Conservation (phyloP, 306 rosid species). For the Prunus mume region DNA sequence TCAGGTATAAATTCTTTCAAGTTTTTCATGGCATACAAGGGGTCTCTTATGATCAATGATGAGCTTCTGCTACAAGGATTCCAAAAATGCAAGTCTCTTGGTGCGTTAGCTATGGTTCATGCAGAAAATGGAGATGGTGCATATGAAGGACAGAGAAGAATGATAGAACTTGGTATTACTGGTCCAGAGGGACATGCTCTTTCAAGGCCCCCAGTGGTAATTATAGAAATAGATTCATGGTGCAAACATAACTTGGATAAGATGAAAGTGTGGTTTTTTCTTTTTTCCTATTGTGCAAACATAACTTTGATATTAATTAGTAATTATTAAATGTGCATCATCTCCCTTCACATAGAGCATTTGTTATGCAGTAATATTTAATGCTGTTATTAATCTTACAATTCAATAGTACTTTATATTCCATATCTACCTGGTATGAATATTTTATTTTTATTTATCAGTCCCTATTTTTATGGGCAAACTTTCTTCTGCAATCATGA, state of each 20-base stretch:
- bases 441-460: not conserved
- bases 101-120: slow-evolving; percentile 98
- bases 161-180: slow-evolving; percentile 91
- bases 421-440: not conserved
- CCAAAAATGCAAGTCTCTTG: slow-evolving; percentile 88
- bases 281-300: no score
- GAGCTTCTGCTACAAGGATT: slow-evolving; percentile 86
- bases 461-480: not conserved
- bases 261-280: not conserved
- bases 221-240: slow-evolving; percentile 5
- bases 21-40: slow-evolving; percentile 97
- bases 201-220: slow-evolving; percentile 88
- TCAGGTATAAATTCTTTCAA: slow-evolving; percentile 93
- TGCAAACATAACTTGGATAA: slow-evolving; percentile 6
- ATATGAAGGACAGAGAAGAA: slow-evolving; percentile 78
- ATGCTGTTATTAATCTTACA: not conserved
- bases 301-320: not conserved
- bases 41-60: slow-evolving; percentile 74
- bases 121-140: slow-evolving; percentile 98
- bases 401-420: not conserved
- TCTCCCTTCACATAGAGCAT: not conserved
- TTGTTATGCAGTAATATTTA: not conserved
- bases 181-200: slow-evolving; percentile 98
- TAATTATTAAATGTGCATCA: not conserved
- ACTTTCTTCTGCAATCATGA: not conserved